These are phyloP conservation scores for Cladorrhinum samala DNA, from an alignment of 495 filamentous ascomycete genomes.

Conservation along the genomic window DNA sequence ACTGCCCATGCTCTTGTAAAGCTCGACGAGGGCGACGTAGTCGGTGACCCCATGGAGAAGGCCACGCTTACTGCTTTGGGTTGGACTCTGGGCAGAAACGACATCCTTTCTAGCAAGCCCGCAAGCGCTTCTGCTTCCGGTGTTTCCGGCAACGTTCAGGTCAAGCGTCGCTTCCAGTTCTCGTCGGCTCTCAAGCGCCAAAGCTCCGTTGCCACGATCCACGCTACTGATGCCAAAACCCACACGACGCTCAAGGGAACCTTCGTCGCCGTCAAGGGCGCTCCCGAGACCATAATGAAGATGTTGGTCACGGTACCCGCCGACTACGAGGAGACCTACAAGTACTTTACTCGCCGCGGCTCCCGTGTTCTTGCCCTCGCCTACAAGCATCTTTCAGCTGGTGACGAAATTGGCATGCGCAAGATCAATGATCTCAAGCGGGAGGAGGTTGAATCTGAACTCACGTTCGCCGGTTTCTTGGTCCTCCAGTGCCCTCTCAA, in stretches of 20 bases:
- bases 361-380: constrained; percentile 89
- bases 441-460: constrained; percentile 79
- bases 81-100: constrained; percentile 84
- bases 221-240: constrained; percentile 57
- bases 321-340: constrained; percentile 96
- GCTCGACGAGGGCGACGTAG: constrained; percentile 92
- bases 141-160: constrained; percentile 62
- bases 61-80: constrained; percentile 83
- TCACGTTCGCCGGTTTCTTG: constrained; percentile 91
- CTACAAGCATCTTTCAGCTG: constrained; percentile 80
- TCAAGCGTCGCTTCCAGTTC: constrained; percentile 96
- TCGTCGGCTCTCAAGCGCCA: constrained; percentile 94
- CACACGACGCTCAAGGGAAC: constrained; percentile 71
- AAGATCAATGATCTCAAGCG: constrained; percentile 89
- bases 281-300: constrained; percentile 88
- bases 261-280: constrained; percentile 93
- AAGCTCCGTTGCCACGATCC: constrained; percentile 82
- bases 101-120: constrained; percentile 62
- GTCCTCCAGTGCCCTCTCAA: constrained; percentile 94
- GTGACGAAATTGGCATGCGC: constrained; percentile 70
- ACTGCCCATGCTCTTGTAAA: constrained; percentile 94
- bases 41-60: constrained; percentile 99
- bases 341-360: constrained; percentile 93
- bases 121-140: constrained; percentile 36
- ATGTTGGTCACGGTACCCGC: constrained; percentile 80